phyloP scores from a whole-genome alignment of 306 rosid species.

The Inga laurina region DNA sequence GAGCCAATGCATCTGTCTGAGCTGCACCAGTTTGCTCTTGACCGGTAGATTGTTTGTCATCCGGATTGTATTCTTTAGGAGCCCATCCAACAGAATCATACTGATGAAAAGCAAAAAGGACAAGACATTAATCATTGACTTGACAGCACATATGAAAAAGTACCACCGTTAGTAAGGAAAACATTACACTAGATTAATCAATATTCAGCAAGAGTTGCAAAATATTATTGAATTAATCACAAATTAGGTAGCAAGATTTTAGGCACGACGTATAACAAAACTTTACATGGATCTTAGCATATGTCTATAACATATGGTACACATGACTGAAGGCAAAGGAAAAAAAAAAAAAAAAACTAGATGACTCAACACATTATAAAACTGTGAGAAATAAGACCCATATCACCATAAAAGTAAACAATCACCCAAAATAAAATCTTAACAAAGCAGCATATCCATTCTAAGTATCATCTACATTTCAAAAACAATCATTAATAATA shows the following conservation, averaged over 20 bases:
- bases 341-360: not conserved
- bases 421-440: not conserved
- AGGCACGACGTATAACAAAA: not conserved
- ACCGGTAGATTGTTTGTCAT: slow-evolving; percentile 70
- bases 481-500: not conserved
- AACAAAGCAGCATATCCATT: not conserved
- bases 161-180: not conserved
- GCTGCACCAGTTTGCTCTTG: slow-evolving; percentile 52
- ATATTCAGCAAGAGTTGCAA: slow-evolving; percentile 23
- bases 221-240: not conserved
- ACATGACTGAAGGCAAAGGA: not conserved
- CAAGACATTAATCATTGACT: slow-evolving; percentile 1
- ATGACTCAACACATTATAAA: not conserved
- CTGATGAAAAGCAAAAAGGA: slow-evolving; percentile 41
- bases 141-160: slow-evolving; percentile 3
- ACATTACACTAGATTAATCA: not conserved
- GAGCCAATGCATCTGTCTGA: slow-evolving; percentile 62
- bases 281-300: not conserved
- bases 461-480: not conserved
- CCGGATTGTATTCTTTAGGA: slow-evolving; percentile 93
- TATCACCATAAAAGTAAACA: not conserved
- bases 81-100: slow-evolving; percentile 99
- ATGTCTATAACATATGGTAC: not conserved
- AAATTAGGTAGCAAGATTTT: not conserved
- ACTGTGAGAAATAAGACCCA: not conserved